Percentiles rank a stretch among this genome's conserved stretches.
phyloP scores from a whole-genome alignment of 805 yeast genomes.

The Hanseniaspora guilliermondii region DNA sequence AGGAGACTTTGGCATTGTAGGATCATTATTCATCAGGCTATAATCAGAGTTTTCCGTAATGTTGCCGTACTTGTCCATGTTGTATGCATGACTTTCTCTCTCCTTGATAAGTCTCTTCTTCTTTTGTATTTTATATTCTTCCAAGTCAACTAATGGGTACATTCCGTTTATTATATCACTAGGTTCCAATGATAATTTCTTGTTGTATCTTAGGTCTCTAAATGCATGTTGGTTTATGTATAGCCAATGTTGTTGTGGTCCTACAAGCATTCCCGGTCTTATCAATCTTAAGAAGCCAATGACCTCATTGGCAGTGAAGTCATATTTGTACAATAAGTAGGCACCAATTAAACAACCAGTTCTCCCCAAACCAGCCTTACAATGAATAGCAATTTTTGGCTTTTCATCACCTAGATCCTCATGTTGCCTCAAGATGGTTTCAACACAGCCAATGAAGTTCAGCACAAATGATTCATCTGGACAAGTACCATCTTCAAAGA shows the following conservation, averaged over 20 bases:
- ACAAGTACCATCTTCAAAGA: slow-evolving; percentile 96
- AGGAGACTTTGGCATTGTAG: slow-evolving; percentile 21
- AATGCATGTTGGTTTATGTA: slow-evolving; percentile 92
- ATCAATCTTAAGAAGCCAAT: slow-evolving; percentile 92
- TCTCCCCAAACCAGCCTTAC: slow-evolving; percentile 96
- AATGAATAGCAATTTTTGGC: slow-evolving; percentile 86
- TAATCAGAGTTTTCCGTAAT: slow-evolving; percentile 26
- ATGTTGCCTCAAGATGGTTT: slow-evolving; percentile 47
- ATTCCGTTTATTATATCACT: slow-evolving; percentile 57
- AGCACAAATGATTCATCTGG: slow-evolving; percentile 90
- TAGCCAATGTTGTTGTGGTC: slow-evolving; percentile 98
- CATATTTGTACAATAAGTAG: slow-evolving; percentile 87
- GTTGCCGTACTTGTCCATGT: slow-evolving; percentile 16
- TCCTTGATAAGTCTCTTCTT: slow-evolving; percentile 25
- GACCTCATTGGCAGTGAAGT: slow-evolving; percentile 93
- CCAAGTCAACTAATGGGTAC: slow-evolving; percentile 48
- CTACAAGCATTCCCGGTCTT: slow-evolving; percentile 99
- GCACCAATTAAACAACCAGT: slow-evolving; percentile 98
- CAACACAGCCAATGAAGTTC: slow-evolving; percentile 89
- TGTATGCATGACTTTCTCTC: slow-evolving; percentile 24
- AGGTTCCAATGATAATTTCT: slow-evolving; percentile 61
- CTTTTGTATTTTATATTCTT: slow-evolving; percentile 45
- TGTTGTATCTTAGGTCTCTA: slow-evolving; percentile 89
- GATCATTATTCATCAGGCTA: slow-evolving; percentile 27
- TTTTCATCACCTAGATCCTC: slow-evolving; percentile 10